phyloP scores from a whole-genome alignment of 371 early-diverging fungal genomes.

The Smittium mucronatum region DNA sequence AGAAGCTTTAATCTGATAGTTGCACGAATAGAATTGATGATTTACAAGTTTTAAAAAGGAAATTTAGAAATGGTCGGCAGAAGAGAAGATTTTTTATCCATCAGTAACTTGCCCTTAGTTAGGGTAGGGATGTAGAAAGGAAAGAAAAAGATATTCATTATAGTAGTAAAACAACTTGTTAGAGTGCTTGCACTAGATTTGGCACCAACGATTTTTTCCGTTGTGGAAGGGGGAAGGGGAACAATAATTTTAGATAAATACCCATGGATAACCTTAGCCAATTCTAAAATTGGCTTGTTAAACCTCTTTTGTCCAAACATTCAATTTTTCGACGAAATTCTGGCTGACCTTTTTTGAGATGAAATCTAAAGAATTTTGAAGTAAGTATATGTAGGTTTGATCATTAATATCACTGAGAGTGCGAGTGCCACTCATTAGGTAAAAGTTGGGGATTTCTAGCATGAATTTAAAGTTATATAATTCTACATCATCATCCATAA shows the following conservation, averaged over 20 bases:
- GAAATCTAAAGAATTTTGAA: conserved; percentile 88
- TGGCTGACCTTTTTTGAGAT: conserved; percentile 55
- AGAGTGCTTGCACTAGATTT: conserved; percentile 67
- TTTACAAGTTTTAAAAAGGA: conserved; percentile 75
- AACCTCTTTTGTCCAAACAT: conserved; percentile 72
- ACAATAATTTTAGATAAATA: conserved; percentile 61
- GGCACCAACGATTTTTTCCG: conserved; percentile 74
- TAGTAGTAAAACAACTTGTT: conserved; percentile 84
- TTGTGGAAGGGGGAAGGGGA: conserved; percentile 47
- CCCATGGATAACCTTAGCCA: conserved; percentile 76
- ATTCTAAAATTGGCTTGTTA: conserved; percentile 81
- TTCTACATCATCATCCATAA: conserved; percentile 44
- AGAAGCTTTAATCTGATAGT: conserved; percentile 64
- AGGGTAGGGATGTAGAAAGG: conserved; percentile 82
- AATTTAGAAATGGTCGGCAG: conserved; percentile 85
- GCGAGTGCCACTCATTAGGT: conserved; percentile 17
- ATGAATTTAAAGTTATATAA: conserved; percentile 43
- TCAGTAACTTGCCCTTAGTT: conserved; percentile 66
- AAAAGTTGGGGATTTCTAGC: conserved; percentile 49
- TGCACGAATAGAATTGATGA: conserved; percentile 49
- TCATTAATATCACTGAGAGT: background rate
- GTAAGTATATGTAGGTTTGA: conserved; percentile 52
- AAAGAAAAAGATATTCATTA: conserved; percentile 77
- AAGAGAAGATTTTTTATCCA: conserved; percentile 88
- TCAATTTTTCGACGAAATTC: conserved; percentile 71